Evolutionary conservation across 1,139 yeast species (phyloP), one percentile per base, ranked within the genome.

Genomic region (Zygosaccharomyces sapae): DNA sequence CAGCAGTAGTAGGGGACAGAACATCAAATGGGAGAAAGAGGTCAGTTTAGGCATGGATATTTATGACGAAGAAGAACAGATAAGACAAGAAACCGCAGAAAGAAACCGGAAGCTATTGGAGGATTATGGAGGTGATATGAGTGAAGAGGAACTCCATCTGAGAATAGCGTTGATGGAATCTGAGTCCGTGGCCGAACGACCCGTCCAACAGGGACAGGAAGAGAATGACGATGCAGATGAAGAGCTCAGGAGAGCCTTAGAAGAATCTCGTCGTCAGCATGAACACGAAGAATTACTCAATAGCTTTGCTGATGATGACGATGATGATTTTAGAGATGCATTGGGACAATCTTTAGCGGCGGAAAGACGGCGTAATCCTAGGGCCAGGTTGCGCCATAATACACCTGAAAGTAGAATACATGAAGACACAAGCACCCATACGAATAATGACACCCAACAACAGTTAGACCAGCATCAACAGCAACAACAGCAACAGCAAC

Each of bases 91-190:
- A 29, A 52, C 61, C 36, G 47, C 52, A 12, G 43, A 51, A 12
- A 58, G 57, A 43, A 51, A 52, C 38, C 51, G 53, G 18, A 53
- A 58, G 43, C 43, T 61, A 18, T 39, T 58, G 24, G 53, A 55
- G 35, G 53, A 56, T 25, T 67, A 63, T 50, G 62, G 65, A 46
- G 69, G 68, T 9, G 70, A 66, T 44, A 54, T 66, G 20, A 59
- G 72, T 42, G 70, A 69, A 13, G 77, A 74, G 37, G 75, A 73
- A 34, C 67, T 73, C 20, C 75, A 72, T 50, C 49, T 73, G 40
- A 63, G 67, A 44, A 71, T 71, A 51, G 78, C 78, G 0, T 44
- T 74, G 52, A 62, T 70, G 65, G 69, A 66, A 47, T 66, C 70
- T n/a, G 57, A 62, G 43, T 43, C 52, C 16, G 16, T 16, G 1